Conservation (phyloP, 2,329 filamentous ascomycete genomes). For the Penicillium brasilianum region DNA sequence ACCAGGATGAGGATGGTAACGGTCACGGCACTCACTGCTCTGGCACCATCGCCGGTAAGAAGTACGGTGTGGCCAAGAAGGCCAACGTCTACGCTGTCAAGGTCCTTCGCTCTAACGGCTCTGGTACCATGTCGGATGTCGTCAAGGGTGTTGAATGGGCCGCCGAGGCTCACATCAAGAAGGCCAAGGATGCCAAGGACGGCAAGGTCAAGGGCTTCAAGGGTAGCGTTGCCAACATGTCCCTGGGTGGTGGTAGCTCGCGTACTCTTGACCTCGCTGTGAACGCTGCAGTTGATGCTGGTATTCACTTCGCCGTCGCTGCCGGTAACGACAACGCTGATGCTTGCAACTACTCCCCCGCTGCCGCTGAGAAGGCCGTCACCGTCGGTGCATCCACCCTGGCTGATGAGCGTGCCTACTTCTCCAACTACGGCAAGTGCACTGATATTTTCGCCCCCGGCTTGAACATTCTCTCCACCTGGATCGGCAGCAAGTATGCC, state of each 20-base stretch:
- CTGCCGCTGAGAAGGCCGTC: slow-evolving; percentile 86
- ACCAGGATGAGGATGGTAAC: slow-evolving; percentile 91
- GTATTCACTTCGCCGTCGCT: slow-evolving; percentile 96
- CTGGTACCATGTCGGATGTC: slow-evolving; percentile 97
- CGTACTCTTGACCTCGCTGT: slow-evolving; percentile 87
- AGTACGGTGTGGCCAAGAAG: slow-evolving; percentile 99
- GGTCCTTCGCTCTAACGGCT: slow-evolving; percentile 96
- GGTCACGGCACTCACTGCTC: slow-evolving; percentile 99
- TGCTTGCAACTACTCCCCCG: slow-evolving; percentile 98
- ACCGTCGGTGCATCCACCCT: slow-evolving; percentile 96
- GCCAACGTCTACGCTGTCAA: slow-evolving; percentile 96
- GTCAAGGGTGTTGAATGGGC: slow-evolving; percentile 98
- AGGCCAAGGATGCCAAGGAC: slow-evolving; percentile 77
- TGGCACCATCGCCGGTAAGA: slow-evolving; percentile 95
- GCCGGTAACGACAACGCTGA: slow-evolving; percentile 99
- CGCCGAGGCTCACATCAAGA: slow-evolving; percentile 75
- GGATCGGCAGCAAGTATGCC: slow-evolving; percentile 95
- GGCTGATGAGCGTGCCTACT: slow-evolving; percentile 95
- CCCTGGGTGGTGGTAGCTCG: slow-evolving; percentile 96
- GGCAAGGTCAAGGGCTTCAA: slow-evolving; percentile 97
- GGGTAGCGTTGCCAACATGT: slow-evolving; percentile 99
- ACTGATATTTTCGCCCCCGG: slow-evolving; percentile 99
- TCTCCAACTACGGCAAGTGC: slow-evolving; percentile 99
- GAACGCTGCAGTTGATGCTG: slow-evolving; percentile 88
- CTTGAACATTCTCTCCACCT: slow-evolving; percentile 95